Evolutionary conservation across 305 asterid species (phyloP).

Genomic region (Solanum hybrid): DNA sequence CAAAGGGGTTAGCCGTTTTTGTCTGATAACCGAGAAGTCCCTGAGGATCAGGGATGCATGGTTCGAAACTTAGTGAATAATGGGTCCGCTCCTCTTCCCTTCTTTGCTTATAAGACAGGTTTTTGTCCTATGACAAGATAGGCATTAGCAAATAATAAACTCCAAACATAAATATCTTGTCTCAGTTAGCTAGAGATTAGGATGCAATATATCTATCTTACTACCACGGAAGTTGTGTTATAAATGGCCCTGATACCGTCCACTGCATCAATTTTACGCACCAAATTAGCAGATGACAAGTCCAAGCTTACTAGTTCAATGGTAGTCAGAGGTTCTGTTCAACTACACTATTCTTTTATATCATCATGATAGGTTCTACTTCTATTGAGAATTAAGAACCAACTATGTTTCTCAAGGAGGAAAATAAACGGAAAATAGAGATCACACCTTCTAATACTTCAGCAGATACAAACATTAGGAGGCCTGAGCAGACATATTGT

Average conservation of each 20-base stretch:
- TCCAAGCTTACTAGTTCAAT: background rate
- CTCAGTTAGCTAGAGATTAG: background rate
- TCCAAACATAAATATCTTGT: background rate
- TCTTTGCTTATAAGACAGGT: background rate
- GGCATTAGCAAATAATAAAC: no score
- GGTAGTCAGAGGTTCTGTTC: background rate
- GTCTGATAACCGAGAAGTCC: background rate
- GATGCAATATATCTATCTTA: background rate
- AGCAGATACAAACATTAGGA: constrained; percentile 88
- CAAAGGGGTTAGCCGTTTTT: background rate
- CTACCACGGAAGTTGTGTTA: background rate
- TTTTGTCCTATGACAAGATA: background rate
- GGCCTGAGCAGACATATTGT: constrained; percentile 82
- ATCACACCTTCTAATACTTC: constrained; percentile 91
- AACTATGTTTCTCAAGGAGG: background rate
- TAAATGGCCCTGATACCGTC: background rate
- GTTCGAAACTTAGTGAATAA: background rate
- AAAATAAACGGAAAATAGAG: background rate
- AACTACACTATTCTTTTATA: background rate
- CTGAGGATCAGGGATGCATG: background rate
- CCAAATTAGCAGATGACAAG: background rate
- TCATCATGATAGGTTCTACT: background rate
- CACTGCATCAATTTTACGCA: background rate
- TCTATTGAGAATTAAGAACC: background rate
- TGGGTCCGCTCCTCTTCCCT: background rate